Conservation (phyloP, 495 filamentous ascomycete genomes). For the Tirmania nivea region DNA sequence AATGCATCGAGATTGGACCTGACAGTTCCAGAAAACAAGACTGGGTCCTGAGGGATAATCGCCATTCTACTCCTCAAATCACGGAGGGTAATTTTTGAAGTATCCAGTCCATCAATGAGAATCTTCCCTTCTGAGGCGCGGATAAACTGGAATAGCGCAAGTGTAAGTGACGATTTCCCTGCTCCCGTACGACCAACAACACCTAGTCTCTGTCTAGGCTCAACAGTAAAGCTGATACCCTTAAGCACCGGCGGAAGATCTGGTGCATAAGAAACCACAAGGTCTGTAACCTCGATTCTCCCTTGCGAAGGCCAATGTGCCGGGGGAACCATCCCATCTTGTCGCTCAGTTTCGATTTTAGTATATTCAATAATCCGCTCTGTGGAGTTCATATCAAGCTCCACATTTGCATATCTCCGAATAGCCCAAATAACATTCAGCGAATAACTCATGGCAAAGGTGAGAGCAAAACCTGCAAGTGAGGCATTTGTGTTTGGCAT, state of each 20-base stretch:
- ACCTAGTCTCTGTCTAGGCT: conserved; percentile 54
- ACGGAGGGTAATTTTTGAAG: conserved; percentile 51
- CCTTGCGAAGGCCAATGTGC: conserved; percentile 67
- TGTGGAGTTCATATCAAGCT: conserved; percentile 67
- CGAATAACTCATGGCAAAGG: conserved; percentile 34
- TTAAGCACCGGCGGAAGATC: conserved; percentile 59
- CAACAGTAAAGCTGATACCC: conserved; percentile 45
- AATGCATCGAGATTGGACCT: conserved; percentile 69
- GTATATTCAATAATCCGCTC: conserved; percentile 71
- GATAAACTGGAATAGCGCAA: conserved; percentile 68
- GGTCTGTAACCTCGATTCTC: conserved; percentile 45
- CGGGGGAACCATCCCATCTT: conserved; percentile 37
- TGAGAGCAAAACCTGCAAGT: conserved; percentile 58
- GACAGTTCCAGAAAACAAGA: conserved; percentile 70
- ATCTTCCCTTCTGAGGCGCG: conserved; percentile 51
- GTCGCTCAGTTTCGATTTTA: conserved; percentile 43
- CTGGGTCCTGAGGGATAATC: conserved; percentile 74
- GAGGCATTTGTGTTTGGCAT: conserved; percentile 44
- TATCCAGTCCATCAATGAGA: conserved; percentile 53
- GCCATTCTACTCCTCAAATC: conserved; percentile 51
- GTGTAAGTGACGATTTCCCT: conserved; percentile 64
- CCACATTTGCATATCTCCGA: conserved; percentile 39
- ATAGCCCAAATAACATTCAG: conserved; percentile 35
- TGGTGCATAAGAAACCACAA: conserved; percentile 54
- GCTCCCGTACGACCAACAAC: conserved; percentile 74